phyloP scores from a whole-genome alignment of 305 asterid genomes.

The Solanum hybrid region DNA sequence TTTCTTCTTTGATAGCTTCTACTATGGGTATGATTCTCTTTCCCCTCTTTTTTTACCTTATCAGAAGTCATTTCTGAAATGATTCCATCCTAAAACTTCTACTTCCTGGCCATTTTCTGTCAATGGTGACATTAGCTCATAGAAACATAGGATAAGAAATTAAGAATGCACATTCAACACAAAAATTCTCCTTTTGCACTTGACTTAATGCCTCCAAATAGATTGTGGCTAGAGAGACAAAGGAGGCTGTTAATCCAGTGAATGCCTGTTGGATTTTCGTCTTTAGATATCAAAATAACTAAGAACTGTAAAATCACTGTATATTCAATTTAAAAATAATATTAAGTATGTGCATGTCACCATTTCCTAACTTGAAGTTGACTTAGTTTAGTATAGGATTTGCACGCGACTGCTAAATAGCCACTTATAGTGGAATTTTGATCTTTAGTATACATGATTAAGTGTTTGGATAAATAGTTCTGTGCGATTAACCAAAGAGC shows the following conservation, averaged over 20 bases:
- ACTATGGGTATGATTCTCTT: constrained; percentile 65
- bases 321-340: neutral
- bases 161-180: neutral
- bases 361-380: neutral
- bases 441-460: neutral
- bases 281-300: neutral
- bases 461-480: neutral
- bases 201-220: neutral
- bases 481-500: neutral
- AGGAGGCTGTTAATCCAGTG: neutral
- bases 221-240: neutral
- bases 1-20: constrained; percentile 90
- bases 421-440: neutral
- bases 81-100: neutral
- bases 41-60: neutral
- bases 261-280: neutral
- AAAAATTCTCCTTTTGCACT: neutral
- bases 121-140: neutral
- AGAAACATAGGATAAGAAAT: neutral
- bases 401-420: neutral
- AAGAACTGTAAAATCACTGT: neutral
- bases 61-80: neutral
- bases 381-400: neutral
- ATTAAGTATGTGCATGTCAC: neutral
- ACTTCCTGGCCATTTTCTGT: neutral